Evolutionary conservation across 106 monocot species (phyloP), one percentile per base, ranked within the genome.

Genomic region (Ottelia alismoides): DNA sequence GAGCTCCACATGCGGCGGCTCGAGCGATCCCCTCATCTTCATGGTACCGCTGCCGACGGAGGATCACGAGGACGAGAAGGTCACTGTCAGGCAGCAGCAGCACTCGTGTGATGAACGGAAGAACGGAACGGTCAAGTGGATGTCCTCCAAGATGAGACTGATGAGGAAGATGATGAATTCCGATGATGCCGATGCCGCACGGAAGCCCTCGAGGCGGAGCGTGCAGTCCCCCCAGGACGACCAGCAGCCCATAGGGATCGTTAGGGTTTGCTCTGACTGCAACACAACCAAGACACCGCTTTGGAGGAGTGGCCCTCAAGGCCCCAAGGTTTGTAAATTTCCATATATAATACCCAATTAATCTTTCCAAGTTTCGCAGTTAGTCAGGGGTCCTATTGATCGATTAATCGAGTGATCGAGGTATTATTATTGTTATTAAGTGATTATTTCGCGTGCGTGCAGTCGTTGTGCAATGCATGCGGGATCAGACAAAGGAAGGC

Each of bases 281-380:
- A 63, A 63, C 32, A 63, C 63, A 12, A 63, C 63, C 14, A 63
- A 63, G 32, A 63, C 63, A 16, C 63, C 63, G 20, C 31, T 63
- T 7, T 63, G 63, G 63, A 63, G 63, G 63, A 63, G 63, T 22
- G 63, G 63, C 49, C 63, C 63, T 40, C 51, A 20, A 31, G 63
- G 63, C 6, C 63, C 63, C 49, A 63, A 63, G 63, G 63, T 63
- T 31, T 5, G 2, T 35, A 5, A 10, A 12, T 28, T 43, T 43
- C 10, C 16, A 7, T 43, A 43, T 43, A 7, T 43, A 43, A 43
- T 16, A 43, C 6, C 40, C 16, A 43, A 43, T 43, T 16, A 43
- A 7, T 43, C 40, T 7, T 16, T 16, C 16, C 16, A 7, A 7
- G 40, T 43, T 16, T 43, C n/a, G n/a, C n/a, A n/a, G n/a, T n/a